Evolutionary conservation across 2,329 filamentous ascomycete species (phyloP).

Genomic region (Pestalotiopsis sp.): DNA sequence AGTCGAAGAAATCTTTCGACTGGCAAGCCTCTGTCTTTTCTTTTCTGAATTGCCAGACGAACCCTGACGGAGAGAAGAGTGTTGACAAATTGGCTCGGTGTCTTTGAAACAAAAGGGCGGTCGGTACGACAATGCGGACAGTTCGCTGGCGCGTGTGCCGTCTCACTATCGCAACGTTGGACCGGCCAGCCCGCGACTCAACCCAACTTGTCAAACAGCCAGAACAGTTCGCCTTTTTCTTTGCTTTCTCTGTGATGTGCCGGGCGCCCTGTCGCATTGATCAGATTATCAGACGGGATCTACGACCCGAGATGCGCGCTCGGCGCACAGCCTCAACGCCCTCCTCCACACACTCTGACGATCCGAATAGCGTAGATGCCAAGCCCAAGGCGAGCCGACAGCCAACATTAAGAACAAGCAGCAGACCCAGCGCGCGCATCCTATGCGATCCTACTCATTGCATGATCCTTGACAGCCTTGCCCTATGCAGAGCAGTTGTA

Average conservation of each 20-base stretch:
- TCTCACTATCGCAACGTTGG: not conserved
- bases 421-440: too few relatives aligned
- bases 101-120: constrained; percentile 1
- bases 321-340: not conserved
- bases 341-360: not conserved
- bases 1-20: too few relatives aligned
- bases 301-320: not conserved
- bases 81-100: not conserved
- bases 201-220: not conserved
- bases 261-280: constrained; percentile 6
- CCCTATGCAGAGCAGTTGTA: too few relatives aligned
- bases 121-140: not conserved
- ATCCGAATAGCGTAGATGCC: not conserved
- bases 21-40: too few relatives aligned
- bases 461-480: too few relatives aligned
- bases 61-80: too few relatives aligned
- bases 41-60: too few relatives aligned
- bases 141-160: not conserved
- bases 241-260: not conserved
- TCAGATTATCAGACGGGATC: constrained; percentile 13
- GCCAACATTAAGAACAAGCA: too few relatives aligned
- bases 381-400: too few relatives aligned
- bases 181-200: not conserved
- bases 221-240: not conserved
- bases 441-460: too few relatives aligned